Conservation (phyloP, 257 asterid genomes). For the Solanum lycopersicoides region DNA sequence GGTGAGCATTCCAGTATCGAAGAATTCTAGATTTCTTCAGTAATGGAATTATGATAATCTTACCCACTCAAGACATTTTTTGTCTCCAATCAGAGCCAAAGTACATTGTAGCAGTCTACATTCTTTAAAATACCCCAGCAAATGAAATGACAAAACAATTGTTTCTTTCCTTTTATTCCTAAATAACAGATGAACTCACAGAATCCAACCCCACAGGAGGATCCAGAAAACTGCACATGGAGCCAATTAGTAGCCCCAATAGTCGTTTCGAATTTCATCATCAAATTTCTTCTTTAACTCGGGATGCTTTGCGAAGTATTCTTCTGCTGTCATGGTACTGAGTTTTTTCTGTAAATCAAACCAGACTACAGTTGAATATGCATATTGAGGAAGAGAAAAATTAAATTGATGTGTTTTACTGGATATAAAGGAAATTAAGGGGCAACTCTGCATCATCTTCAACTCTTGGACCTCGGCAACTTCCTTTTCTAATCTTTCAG, state of each 20-base stretch:
- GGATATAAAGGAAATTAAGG: background rate
- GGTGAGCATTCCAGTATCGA: background rate
- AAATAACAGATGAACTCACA: constrained; percentile 24
- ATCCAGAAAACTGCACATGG: background rate
- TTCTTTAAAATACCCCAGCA: constrained; percentile 15
- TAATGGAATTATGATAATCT: background rate
- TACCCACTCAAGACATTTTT: background rate
- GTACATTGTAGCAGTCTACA: constrained; percentile 6
- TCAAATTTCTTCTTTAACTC: constrained; percentile 74
- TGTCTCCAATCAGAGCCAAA: background rate
- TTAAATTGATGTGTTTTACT: background rate
- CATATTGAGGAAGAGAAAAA: background rate
- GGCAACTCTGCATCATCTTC: constrained; percentile 27
- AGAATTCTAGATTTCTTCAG: background rate
- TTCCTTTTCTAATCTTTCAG: constrained; percentile 84
- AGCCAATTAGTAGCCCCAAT: constrained; percentile 27
- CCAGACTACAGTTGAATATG: background rate
- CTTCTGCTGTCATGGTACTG: constrained; percentile 94
- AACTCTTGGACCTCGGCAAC: constrained; percentile 85
- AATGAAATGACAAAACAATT: constrained; percentile 11
- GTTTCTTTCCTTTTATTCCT: constrained; percentile 36
- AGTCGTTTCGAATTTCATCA: constrained; percentile 33
- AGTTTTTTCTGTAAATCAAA: constrained; percentile 57
- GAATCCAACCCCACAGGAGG: constrained; percentile 10
- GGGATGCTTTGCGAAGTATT: constrained; percentile 86